Evolutionary conservation across 179 eudicot species (phyloP).

Genomic region (Silene noctiflora): DNA sequence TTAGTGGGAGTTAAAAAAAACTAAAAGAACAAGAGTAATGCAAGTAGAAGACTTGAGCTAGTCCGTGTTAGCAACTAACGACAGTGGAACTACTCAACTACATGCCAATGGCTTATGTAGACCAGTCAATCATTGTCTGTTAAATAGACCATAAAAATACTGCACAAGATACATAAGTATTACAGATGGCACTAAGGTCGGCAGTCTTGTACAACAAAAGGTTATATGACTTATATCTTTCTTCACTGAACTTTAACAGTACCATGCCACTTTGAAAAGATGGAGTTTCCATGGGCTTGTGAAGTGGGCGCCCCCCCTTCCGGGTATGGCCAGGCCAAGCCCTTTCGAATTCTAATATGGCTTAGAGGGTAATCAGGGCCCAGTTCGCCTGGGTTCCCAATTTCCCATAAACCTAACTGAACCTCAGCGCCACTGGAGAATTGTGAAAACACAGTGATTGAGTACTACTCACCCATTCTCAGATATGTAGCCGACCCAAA

Average conservation of each 20-base stretch:
- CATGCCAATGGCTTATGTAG: neutral
- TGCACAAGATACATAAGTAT: neutral
- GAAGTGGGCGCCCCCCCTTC: no score
- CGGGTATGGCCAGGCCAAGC: no score
- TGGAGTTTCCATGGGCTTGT: no score
- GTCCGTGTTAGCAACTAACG: neutral
- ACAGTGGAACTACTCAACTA: neutral
- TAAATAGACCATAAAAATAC: neutral
- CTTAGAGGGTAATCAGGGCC: no score
- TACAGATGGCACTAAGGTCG: neutral
- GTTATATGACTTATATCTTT: no score
- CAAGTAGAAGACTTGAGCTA: neutral
- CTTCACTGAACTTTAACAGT: no score
- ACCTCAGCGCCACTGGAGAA: neutral
- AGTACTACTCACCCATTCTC: slow-evolving; percentile 63
- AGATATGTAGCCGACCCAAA: slow-evolving; percentile 96
- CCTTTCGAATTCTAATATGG: no score
- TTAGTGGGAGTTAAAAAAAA: neutral
- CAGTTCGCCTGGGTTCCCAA: no score
- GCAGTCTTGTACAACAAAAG: no score
- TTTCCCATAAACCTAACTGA: no score
- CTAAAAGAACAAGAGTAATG: neutral
- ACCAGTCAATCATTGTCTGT: neutral
- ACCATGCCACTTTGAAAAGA: no score
- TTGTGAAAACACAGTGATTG: slow-evolving; percentile 3